Evolutionary conservation across 345 rosid species (phyloP).

Genomic region (Sonneratia caseolaris): DNA sequence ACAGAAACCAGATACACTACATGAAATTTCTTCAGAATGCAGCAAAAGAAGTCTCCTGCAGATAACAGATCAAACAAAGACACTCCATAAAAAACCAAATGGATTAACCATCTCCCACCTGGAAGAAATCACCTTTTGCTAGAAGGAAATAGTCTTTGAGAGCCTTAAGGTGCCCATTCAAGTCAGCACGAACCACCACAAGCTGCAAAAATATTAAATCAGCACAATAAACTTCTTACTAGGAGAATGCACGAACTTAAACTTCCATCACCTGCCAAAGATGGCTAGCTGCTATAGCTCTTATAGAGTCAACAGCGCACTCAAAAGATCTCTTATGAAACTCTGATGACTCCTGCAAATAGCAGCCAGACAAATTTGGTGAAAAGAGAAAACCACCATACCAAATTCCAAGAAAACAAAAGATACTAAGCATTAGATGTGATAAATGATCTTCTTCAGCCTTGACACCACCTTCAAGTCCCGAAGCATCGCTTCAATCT

Average conservation of each 20-base stretch:
- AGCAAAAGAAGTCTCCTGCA: not conserved
- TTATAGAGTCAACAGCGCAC: conserved; percentile 70
- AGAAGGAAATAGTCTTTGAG: conserved; percentile 90
- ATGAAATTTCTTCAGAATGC: not conserved
- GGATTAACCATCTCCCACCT: conserved; percentile 33
- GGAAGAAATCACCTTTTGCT: conserved; percentile 97
- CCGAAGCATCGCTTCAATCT: conserved; percentile 81
- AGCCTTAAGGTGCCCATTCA: conserved; percentile 92
- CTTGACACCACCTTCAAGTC: conserved; percentile 51
- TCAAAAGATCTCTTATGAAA: conserved; percentile 93
- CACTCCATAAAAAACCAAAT: not conserved
- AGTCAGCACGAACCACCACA: conserved; percentile 85
- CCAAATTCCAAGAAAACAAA: not conserved
- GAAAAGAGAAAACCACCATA: conserved; percentile 1
- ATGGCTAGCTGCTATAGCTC: conserved; percentile 93
- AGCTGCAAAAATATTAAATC: conserved; percentile 48
- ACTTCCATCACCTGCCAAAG: conserved; percentile 89
- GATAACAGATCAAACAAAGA: not conserved
- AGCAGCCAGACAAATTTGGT: conserved; percentile 3
- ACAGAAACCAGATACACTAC: not conserved
- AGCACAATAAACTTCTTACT: conserved; percentile 6
- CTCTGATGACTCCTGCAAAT: conserved; percentile 71
- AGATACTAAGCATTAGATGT: not conserved
- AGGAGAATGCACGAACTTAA: conserved; percentile 10
- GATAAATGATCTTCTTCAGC: conserved; percentile 1